Conservation (phyloP, 1,284 basidiomycete species). For the Apiotrichum brassicae region DNA sequence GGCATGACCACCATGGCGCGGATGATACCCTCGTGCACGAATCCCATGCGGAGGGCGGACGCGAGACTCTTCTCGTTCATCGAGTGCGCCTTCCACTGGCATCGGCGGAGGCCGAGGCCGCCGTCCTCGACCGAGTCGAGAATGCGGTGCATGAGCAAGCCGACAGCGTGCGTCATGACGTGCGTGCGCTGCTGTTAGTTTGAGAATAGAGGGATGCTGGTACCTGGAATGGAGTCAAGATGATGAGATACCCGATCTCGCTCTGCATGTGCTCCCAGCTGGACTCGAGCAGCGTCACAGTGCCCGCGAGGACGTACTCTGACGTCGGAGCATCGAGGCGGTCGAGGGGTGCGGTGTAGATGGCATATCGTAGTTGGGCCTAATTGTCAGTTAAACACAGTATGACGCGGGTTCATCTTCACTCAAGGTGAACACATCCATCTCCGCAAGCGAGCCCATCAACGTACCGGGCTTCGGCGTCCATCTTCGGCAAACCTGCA, state of each 20-base stretch:
- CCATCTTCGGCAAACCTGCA: constrained; percentile 27
- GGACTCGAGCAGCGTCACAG: constrained; percentile 28
- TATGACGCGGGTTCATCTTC: too few relatives aligned
- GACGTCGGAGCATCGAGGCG: constrained; percentile 13
- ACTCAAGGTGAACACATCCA: too few relatives aligned
- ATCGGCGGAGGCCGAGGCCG: constrained; percentile 35
- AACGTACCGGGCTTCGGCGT: constrained; percentile 22
- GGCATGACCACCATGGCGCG: constrained; percentile 28
- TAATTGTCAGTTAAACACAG: neutral
- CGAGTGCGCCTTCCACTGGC: constrained; percentile 39
- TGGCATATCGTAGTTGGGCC: constrained; percentile 20
- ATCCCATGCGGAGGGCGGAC: constrained; percentile 34
- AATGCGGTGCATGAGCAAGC: constrained; percentile 34
- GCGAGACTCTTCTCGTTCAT: constrained; percentile 27
- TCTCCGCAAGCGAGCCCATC: too few relatives aligned
- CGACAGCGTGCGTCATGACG: constrained; percentile 37
- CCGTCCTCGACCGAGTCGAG: constrained; percentile 30
- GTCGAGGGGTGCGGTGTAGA: constrained; percentile 32
- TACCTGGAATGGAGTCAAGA: constrained; percentile 35
- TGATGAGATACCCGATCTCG: constrained; percentile 38
- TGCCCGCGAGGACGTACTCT: constrained; percentile 37
- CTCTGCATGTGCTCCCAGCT: constrained; percentile 24
- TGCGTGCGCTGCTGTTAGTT: constrained; percentile 33
- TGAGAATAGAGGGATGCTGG: neutral
- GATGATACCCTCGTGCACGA: constrained; percentile 28